Evolutionary conservation across 2,329 filamentous ascomycete genomes (phyloP), one percentile per base, ranked within the genome.

Genomic region (Xenoacremonium recifei): DNA sequence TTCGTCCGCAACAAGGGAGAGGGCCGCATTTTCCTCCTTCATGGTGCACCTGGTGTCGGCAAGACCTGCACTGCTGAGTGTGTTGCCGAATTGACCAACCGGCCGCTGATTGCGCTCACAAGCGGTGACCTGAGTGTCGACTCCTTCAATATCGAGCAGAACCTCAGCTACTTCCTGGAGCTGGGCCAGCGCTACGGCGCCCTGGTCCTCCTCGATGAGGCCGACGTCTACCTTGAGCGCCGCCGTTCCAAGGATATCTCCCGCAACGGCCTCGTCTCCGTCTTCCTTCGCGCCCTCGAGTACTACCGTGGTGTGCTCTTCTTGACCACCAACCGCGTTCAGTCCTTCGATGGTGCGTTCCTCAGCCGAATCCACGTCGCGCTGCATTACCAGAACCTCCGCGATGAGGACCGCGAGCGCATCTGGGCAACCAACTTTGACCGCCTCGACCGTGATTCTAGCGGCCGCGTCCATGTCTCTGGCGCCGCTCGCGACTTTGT

Each of bases 61-160:
- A 80, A 80, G 61, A 80, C 76, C 0, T 73, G 75, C 55, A 80
- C 76, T 2, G 75, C 74, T 11, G 75, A 80, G 57, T 74, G 73
- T 30, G 67, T 78, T 3, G 73, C 75, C 5, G 75, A 79, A 58
- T 61, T 74, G 17, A 71, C 69, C 30, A 68, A 66, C 19, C 68
- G 71, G 1, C 77, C 76, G 3, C 69, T 80, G 6, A 69, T 79
- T 40, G 66, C 69, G 1, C 66, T 80, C 15, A 75, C 73, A 1
- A 70, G 64, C 35, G 74, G 74, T 21, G 73, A 78, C 49, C 61
- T 79, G 18, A 66, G 65, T 46, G 66, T 67, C 9, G 55, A 65
- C 27, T 56, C 64, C 5, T 53, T 50, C 30, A 49, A 58, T 2
- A 66, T 75, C 19, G 71, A 76, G 54, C 47, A 58, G 20, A 68